A percentile compares a stretch with the other conserved stretches of the same genome.
These are phyloP conservation scores for Tetraselmis striata DNA, from an alignment of 139 green algal species.

Conservation along the genomic window DNA sequence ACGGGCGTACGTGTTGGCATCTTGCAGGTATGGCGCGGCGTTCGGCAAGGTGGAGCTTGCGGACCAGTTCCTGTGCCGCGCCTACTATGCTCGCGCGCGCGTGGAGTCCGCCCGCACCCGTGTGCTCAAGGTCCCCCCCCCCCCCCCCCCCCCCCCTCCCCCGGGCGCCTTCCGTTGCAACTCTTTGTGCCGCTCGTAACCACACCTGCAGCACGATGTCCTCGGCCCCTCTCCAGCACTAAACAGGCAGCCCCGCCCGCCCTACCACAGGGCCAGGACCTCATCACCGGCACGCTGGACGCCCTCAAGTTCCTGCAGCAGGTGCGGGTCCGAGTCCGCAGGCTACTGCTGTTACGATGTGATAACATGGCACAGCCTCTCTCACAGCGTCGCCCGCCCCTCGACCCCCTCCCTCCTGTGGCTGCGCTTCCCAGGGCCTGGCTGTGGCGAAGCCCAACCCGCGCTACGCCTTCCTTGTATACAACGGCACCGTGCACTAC, in stretches of 20 bases:
- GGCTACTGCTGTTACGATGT: not conserved
- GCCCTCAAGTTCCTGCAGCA: not conserved
- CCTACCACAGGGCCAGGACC: not conserved
- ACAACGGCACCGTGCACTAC: constrained; percentile 56
- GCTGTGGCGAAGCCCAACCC: not conserved
- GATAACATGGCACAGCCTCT: not conserved
- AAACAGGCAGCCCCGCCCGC: not conserved
- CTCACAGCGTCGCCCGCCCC: not conserved
- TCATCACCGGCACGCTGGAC: not conserved
- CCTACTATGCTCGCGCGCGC: constrained; percentile 5
- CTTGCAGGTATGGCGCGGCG: not conserved
- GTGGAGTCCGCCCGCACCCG: not conserved
- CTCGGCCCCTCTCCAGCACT: no score
- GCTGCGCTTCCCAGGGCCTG: constrained; percentile 20
- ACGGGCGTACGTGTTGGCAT: not conserved
- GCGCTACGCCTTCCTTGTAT: constrained; percentile 49
- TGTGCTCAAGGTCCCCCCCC: constrained; percentile 3
- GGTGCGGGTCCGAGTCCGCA: not conserved
- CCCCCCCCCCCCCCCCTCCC: no score
- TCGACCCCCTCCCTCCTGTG: not conserved
- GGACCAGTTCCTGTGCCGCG: constrained; percentile 14
- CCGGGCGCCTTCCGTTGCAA: no score
- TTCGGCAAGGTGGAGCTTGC: not conserved
- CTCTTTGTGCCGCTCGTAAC: no score
- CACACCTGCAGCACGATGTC: no score